Evolutionary conservation across 2,329 filamentous ascomycete species (phyloP).

Genomic region (Drechslerella dactyloides): DNA sequence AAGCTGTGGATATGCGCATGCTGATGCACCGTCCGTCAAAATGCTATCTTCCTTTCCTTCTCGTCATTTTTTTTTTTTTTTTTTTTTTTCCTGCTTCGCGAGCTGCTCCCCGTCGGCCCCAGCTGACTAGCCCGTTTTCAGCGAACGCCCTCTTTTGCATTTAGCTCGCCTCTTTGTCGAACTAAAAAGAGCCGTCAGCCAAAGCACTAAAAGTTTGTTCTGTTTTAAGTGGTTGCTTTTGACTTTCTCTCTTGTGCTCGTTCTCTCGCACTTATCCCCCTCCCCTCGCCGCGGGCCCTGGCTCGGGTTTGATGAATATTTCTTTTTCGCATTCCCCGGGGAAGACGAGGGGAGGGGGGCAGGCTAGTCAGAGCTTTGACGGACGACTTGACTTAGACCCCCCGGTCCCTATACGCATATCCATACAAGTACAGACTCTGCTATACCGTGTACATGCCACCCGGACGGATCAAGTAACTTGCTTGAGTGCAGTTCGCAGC

Average conservation of each 20-base stretch:
- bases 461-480: slow-evolving; percentile 11
- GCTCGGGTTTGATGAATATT: slow-evolving; percentile 11
- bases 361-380: slow-evolving; percentile 4
- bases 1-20: slow-evolving; percentile 2
- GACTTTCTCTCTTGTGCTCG: slow-evolving; percentile 25
- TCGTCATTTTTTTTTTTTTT: slow-evolving; percentile 14
- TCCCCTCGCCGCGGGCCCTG: slow-evolving; percentile 1
- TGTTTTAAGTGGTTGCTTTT: slow-evolving; percentile 51
- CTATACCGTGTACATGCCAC: slow-evolving; percentile 5
- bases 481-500: slow-evolving; percentile 8
- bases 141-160: slow-evolving; percentile 49
- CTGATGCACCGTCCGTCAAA: not conserved
- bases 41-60: not conserved
- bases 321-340: slow-evolving; percentile 41
- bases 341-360: slow-evolving; percentile 9
- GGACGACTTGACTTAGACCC: not conserved
- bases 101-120: slow-evolving; percentile 1
- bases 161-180: slow-evolving; percentile 30
- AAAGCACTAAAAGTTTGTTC: slow-evolving; percentile 44
- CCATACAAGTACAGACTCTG: too few relatives aligned
- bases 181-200: slow-evolving; percentile 35
- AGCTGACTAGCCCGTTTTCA: slow-evolving; percentile 50
- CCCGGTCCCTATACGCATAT: not conserved
- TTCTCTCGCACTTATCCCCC: slow-evolving; percentile 1
- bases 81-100: slow-evolving; percentile 4